phyloP scores from a whole-genome alignment of 768 basidiomycete species.

The Cantharellus anzutake region DNA sequence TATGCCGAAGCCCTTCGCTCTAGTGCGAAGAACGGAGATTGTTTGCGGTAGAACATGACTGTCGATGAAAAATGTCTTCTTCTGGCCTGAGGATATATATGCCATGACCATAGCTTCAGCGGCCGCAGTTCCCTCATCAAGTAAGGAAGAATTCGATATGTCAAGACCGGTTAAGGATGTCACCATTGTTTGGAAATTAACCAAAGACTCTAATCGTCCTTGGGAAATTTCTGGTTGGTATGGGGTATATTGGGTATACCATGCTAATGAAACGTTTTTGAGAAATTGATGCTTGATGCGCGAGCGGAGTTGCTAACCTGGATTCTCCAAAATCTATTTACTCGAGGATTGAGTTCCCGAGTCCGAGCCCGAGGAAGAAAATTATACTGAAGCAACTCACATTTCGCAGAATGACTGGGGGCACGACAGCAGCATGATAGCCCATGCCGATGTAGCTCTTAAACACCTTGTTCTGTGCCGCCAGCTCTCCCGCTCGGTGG shows the following conservation, averaged over 20 bases:
- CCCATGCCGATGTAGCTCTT: constrained; percentile 98
- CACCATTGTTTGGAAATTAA: constrained; percentile 95
- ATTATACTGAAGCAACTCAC: constrained; percentile 22
- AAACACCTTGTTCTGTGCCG: constrained; percentile 57
- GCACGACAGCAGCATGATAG: constrained; percentile 85
- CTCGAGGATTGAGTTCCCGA: constrained; percentile 1
- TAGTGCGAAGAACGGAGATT: constrained; percentile 68
- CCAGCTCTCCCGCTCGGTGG: constrained; percentile 53
- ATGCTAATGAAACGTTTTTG: constrained; percentile 24
- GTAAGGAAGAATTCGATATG: constrained; percentile 85
- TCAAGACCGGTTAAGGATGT: constrained; percentile 88
- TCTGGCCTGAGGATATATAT: constrained; percentile 42
- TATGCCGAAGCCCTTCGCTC: constrained; percentile 89
- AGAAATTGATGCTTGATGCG: neutral
- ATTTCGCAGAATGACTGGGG: constrained; percentile 88
- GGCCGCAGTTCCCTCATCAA: constrained; percentile 90
- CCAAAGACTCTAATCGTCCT: constrained; percentile 88
- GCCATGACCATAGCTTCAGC: constrained; percentile 97
- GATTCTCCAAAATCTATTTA: constrained; percentile 71
- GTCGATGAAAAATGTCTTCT: constrained; percentile 73
- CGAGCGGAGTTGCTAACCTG: constrained; percentile 14
- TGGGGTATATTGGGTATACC: constrained; percentile 95
- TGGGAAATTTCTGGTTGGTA: constrained; percentile 98
- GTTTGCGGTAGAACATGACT: constrained; percentile 74
- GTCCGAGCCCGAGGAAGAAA: neutral